phyloP scores from a whole-genome alignment of 192 early-diverging fungal genomes.

The Coemansia sp. region DNA sequence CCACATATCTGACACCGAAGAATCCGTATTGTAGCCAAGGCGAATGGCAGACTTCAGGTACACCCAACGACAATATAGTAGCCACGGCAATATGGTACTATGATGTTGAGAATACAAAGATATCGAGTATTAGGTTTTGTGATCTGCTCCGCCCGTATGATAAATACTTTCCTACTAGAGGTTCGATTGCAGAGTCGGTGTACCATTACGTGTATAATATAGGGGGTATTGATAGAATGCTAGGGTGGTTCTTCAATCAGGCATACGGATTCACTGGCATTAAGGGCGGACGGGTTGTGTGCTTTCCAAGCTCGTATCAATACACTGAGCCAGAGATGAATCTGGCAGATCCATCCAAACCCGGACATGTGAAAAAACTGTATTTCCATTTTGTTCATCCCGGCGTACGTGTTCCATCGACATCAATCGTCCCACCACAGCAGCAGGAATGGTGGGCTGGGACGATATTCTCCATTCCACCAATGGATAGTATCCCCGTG shows the following conservation, averaged over 20 bases:
- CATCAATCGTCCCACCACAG: conserved; percentile 63
- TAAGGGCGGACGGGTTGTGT: conserved; percentile 57
- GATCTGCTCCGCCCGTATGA: not conserved
- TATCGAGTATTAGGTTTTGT: conserved; percentile 46
- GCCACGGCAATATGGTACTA: conserved; percentile 72
- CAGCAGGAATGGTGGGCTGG: conserved; percentile 48
- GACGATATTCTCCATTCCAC: not conserved
- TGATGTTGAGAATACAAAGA: conserved; percentile 62
- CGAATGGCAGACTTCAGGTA: conserved; percentile 69
- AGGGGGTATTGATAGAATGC: too few species aligned
- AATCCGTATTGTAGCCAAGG: conserved; percentile 50
- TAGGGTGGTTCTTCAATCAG: too few species aligned
- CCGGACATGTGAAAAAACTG: conserved; percentile 63
- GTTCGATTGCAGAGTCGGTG: too few species aligned
- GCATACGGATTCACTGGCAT: conserved; percentile 1
- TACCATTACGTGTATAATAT: too few species aligned
- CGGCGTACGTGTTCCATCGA: conserved; percentile 44
- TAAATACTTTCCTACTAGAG: too few species aligned
- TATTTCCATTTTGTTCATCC: conserved; percentile 70
- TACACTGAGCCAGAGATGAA: conserved; percentile 59
- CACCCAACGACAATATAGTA: conserved; percentile 64
- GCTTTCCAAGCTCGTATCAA: conserved; percentile 69
- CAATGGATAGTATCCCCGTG: too few species aligned
- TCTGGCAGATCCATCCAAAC: conserved; percentile 55
- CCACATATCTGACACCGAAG: conserved; percentile 64